Evolutionary conservation across 129 eudicot species (phyloP), one percentile per base, ranked within the genome.

Genomic region (Apium graveolens): DNA sequence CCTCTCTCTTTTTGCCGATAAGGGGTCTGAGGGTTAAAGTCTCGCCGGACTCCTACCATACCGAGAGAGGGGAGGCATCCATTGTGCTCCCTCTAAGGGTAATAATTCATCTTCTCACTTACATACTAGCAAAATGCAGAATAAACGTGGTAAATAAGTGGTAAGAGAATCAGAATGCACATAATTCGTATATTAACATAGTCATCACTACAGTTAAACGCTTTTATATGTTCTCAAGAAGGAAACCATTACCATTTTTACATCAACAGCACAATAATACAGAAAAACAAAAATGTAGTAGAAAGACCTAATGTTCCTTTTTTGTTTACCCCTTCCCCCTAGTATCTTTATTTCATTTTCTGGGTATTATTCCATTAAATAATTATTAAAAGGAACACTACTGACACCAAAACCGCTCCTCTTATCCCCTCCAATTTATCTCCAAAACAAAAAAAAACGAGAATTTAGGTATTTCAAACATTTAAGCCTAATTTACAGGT

Each of bases 201-300:
- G 79, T 84, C 83, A 88, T 73, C 91, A 82, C 91, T 82, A 82
- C 88, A 88, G 81, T 86, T 91, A 88, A 88, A 88, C 88, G 57
- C 89, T 86, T 86, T 39, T 66, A 27, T 16, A 85, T 81, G 84
- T 69, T 71, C 42, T 76, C 37, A n/a, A 24, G 38, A 32, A 69
- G 24, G 34, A 42, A 80, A 85, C 85, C 93, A 89, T 81, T 73
- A 66, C 82, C 86, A 78, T 91, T 82, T 91, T 86, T 91, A 87
- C 93, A 91, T 69, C 93, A 87, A 83, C 84, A 82, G 83, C 81
- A 84, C 87, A 87, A 80, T 79, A 68, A 76, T 79, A 69, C 31
- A 34, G 65, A 70, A 51, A 37, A 83, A 81, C 66, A 74, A 82
- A 81, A 78, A 83, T 77, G 82, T 79, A 26, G 70, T 43, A 70